Conservation (phyloP, 495 filamentous ascomycete genomes). For the Daldinia bambusicola region DNA sequence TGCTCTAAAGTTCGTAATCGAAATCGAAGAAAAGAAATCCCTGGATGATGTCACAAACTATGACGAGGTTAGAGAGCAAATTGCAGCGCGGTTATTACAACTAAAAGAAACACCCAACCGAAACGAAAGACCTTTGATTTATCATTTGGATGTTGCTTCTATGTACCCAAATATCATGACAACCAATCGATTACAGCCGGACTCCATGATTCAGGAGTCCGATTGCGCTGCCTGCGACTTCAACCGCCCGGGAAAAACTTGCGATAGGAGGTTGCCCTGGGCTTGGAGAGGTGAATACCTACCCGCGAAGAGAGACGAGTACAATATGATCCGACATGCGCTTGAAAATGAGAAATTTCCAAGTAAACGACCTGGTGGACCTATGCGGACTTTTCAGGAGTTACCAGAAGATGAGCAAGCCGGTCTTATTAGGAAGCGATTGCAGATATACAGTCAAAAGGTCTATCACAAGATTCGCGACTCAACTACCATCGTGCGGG, state of each 20-base stretch:
- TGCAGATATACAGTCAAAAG: constrained; percentile 95
- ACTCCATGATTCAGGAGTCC: constrained; percentile 97
- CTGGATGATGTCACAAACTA: constrained; percentile 93
- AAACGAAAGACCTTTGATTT: constrained; percentile 88
- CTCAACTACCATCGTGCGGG: constrained; percentile 88
- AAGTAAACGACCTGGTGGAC: constrained; percentile 72
- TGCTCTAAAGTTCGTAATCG: constrained; percentile 89
- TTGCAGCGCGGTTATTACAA: constrained; percentile 73
- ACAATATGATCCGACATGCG: constrained; percentile 97
- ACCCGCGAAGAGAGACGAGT: constrained; percentile 94
- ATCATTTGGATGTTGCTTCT: constrained; percentile 97
- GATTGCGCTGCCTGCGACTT: constrained; percentile 98
- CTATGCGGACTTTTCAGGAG: constrained; percentile 81
- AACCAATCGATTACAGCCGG: constrained; percentile 95
- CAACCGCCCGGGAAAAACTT: constrained; percentile 96
- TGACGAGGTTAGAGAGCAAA: constrained; percentile 89
- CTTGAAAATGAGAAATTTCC: constrained; percentile 96
- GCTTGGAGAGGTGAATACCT: constrained; percentile 98
- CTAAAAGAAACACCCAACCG: constrained; percentile 85
- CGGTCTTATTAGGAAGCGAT: constrained; percentile 79
- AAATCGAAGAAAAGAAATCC: constrained; percentile 93
- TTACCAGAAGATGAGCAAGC: constrained; percentile 86
- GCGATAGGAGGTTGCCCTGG: constrained; percentile 95
- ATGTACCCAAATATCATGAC: constrained; percentile 99
- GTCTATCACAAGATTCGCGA: constrained; percentile 99